Evolutionary conservation across 2,329 filamentous ascomycete genomes (phyloP).

Genomic region (Ascochyta fabae): DNA sequence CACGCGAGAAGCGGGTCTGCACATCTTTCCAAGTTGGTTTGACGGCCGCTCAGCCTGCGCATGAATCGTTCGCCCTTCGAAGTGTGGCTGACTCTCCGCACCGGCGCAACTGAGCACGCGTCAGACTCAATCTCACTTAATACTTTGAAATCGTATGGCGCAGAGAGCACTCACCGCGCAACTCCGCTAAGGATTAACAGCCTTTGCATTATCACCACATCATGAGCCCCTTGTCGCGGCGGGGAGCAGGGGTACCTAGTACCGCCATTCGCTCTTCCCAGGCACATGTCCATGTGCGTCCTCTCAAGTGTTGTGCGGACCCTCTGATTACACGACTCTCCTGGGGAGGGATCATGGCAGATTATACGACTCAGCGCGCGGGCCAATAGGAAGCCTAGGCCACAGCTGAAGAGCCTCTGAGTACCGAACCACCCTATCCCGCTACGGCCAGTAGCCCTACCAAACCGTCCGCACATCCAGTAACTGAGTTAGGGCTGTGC

Average conservation of each 20-base stretch:
- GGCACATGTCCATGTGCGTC: slow-evolving; percentile 22
- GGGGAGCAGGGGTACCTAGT: slow-evolving; percentile 6
- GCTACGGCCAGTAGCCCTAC: slow-evolving; percentile 36
- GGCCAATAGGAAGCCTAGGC: slow-evolving; percentile 34
- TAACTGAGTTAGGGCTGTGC: slow-evolving; percentile 46
- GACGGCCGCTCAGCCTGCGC: slow-evolving; percentile 18
- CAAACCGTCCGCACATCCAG: slow-evolving; percentile 35
- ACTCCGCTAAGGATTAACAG: slow-evolving; percentile 20
- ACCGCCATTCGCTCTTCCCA: slow-evolving; percentile 6
- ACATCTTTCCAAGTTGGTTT: slow-evolving; percentile 32
- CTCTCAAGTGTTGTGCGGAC: slow-evolving; percentile 18
- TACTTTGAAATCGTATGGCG: slow-evolving; percentile 23
- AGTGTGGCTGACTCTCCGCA: slow-evolving; percentile 34
- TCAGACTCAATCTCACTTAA: slow-evolving; percentile 36
- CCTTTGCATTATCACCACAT: slow-evolving; percentile 20
- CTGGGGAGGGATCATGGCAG: slow-evolving; percentile 21
- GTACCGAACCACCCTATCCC: slow-evolving; percentile 36
- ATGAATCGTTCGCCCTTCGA: slow-evolving; percentile 31
- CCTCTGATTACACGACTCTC: slow-evolving; percentile 19
- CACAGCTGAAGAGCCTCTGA: slow-evolving; percentile 44
- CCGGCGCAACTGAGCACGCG: slow-evolving; percentile 16
- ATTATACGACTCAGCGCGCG: slow-evolving; percentile 23
- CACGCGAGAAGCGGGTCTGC: slow-evolving; percentile 26
- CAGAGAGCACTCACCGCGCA: slow-evolving; percentile 26
- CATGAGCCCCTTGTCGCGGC: slow-evolving; percentile 12